Base-by-base conservation (phyloP, 202 grass and related monocot genomes). In the Eragrostis tef region DNA sequence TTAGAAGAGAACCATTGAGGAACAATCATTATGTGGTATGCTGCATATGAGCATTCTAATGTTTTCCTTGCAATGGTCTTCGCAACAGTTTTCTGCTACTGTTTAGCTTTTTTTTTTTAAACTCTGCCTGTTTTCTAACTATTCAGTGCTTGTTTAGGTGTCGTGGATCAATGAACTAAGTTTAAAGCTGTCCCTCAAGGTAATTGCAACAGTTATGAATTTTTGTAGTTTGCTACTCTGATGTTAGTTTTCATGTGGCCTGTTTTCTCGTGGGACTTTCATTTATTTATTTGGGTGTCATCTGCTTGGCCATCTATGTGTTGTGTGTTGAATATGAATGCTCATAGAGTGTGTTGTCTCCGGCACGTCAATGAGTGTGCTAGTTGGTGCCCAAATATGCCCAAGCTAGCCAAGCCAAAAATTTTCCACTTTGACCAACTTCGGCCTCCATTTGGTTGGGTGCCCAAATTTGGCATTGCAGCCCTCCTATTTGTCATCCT, bases 141-240 rank as follows among this genome's bases (percentile, higher is more conserved):
- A 49, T 76, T 39, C 74, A 29, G 24, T 77, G 54, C 51, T 87
- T 94, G 48, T 86, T 67, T 88, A 98, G 95, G 86, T 98, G 95
- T 60, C 95, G 90, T 65, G 95, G 95, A 73, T 98, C 94, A 71
- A 94, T 98, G 95, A 98, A 98, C 79, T 98, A 93, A 81, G 80
- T 86, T 15, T 62, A 80, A 69, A 59, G 47, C 14, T 22, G 25
- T 65, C 67, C 39, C 43, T 64, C 20, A 24, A 67, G 87, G 87
- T 82, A 86, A 66, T 43, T 74, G 16, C 59, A 67, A 45, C 54
- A 66, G 47, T 78, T 75, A 34, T 9, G 51, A 58, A 12, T 43
- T 65, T 54, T 5, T 20, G 34, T 5, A 63, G 6, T 7, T 4
- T 63, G 25, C 14, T 63, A 63, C 5, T 63, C 15, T 15, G 15